Evolutionary conservation across 176 grass and related monocot genomes (phyloP).

Genomic region (Microstegium vimineum): DNA sequence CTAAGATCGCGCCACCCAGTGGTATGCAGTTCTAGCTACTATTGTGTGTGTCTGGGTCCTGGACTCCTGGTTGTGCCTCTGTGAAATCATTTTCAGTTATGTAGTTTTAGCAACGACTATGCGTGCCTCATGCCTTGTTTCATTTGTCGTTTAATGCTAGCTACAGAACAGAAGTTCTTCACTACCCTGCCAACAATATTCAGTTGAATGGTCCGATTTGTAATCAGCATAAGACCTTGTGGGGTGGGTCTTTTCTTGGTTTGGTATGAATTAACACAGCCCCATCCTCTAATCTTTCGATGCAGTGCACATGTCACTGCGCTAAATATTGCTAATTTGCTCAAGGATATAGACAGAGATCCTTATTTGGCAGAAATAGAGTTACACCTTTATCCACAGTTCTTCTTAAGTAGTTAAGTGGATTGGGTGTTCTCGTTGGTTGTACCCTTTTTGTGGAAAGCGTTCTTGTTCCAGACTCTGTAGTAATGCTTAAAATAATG

Average conservation of each 20-base stretch:
- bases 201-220: background rate
- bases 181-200: too few species aligned
- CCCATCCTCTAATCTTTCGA: too few species aligned
- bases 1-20: background rate
- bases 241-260: background rate
- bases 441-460: background rate
- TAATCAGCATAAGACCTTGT: background rate
- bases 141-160: background rate
- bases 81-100: background rate
- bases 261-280: too few species aligned
- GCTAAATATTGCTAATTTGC: too few species aligned
- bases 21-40: background rate
- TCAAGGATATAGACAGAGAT: too few species aligned
- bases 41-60: background rate
- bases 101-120: background rate
- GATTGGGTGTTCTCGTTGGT: background rate
- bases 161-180: too few species aligned
- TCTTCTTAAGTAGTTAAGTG: background rate
- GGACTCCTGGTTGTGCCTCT: background rate
- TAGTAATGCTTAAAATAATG: background rate
- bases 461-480: background rate
- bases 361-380: background rate
- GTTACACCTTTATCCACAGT: background rate
- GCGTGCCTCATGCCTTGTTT: too few species aligned
- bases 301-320: background rate